These are phyloP conservation scores for Serendipita indica DNA, from an alignment of 768 basidiomycete genomes.

Conservation along the genomic window DNA sequence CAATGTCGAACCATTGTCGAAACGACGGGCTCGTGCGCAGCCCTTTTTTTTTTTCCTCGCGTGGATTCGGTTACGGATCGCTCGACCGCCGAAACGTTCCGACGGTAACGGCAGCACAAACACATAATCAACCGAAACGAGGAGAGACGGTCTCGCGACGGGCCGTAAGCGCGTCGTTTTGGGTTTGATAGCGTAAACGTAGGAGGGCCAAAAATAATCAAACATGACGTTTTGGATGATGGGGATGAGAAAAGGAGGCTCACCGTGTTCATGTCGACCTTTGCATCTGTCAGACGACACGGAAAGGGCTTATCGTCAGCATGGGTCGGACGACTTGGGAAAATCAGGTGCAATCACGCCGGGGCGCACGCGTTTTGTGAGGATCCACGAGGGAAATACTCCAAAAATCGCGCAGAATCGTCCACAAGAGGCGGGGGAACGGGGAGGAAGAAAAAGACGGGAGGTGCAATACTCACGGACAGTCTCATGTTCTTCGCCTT, in stretches of 20 bases:
- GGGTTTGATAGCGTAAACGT: not conserved
- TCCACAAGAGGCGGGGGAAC: not conserved
- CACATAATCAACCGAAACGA: not conserved
- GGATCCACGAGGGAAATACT: not conserved
- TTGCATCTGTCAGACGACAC: constrained; percentile 60
- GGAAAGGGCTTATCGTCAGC: constrained; percentile 10
- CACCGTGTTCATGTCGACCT: constrained; percentile 73
- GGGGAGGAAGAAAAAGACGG: not conserved
- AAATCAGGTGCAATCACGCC: not conserved
- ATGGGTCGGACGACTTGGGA: constrained; percentile 14
- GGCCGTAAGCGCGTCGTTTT: not conserved
- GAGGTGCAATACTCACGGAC: constrained; percentile 40
- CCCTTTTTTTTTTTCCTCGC: too few species aligned
- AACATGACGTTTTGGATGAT: not conserved
- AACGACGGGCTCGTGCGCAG: too few species aligned
- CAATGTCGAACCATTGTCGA: too few species aligned
- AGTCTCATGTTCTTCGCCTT: constrained; percentile 51
- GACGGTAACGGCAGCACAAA: not conserved
- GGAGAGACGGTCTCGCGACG: not conserved
- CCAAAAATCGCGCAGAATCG: not conserved
- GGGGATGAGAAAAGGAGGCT: constrained; percentile 3
- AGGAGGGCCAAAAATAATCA: not conserved
- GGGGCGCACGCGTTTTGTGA: not conserved
- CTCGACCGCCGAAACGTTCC: not conserved
- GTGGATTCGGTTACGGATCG: not conserved